Conservation (phyloP, 75 land plant genomes). For the Chamaecyparis obtusa region DNA sequence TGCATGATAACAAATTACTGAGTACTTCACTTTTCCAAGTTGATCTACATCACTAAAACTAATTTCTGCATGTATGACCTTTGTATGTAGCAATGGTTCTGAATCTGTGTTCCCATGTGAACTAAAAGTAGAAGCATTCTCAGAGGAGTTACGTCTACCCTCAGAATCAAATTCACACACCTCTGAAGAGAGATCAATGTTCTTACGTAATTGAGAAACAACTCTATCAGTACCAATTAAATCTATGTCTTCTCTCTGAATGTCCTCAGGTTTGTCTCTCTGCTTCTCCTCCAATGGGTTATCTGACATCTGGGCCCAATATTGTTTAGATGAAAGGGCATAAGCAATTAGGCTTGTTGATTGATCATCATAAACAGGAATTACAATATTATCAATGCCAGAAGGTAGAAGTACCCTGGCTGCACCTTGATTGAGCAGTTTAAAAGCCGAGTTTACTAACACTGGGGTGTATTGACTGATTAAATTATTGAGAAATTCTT, state of each 20-base stretch:
- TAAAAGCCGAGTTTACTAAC: constrained; percentile 19
- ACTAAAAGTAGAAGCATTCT: constrained; percentile 34
- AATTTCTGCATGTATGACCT: constrained; percentile 46
- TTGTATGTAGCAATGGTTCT: not conserved
- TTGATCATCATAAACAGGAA: constrained; percentile 64
- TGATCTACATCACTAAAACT: constrained; percentile 27
- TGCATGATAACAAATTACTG: constrained; percentile 74
- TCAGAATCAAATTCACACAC: constrained; percentile 19
- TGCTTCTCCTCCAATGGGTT: constrained; percentile 16
- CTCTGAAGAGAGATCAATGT: constrained; percentile 31
- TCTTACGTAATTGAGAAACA: constrained; percentile 16
- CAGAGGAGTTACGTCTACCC: constrained; percentile 18
- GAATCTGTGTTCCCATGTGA: constrained; percentile 20
- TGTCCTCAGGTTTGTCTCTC: constrained; percentile 23
- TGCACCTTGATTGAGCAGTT: constrained; percentile 41
- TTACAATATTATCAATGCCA: constrained; percentile 51
- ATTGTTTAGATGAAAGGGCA: constrained; percentile 47
- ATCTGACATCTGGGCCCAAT: constrained; percentile 15
- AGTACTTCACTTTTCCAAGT: constrained; percentile 56
- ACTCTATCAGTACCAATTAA: constrained; percentile 10
- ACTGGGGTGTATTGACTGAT: constrained; percentile 17
- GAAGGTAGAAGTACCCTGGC: constrained; percentile 56
- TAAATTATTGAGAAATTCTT: constrained; percentile 23
- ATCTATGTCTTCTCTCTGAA: not conserved
- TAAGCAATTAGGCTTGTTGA: constrained; percentile 69